A percentile compares a stretch with the other conserved stretches of the same genome.
These are phyloP conservation scores for Colletotrichum acutatum DNA, from an alignment of 2,329 filamentous ascomycete genomes.

Conservation along the genomic window DNA sequence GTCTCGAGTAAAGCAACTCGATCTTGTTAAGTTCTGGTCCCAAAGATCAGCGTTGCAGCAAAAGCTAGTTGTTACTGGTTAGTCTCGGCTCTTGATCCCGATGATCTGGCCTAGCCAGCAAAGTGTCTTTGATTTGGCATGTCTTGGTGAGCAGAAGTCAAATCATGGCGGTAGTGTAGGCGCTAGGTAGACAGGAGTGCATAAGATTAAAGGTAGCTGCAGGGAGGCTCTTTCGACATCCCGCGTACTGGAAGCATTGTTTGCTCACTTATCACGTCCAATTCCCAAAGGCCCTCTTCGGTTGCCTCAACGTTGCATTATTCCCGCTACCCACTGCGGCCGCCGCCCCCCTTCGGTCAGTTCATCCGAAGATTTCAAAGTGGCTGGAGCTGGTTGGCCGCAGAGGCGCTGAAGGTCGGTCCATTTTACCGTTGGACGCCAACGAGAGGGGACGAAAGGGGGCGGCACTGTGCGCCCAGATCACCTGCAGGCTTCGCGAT, in stretches of 20 bases:
- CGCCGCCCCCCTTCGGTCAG: slow-evolving; percentile 2
- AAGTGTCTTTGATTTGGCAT: background rate
- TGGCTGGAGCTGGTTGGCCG: background rate
- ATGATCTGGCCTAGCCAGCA: background rate
- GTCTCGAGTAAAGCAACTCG: slow-evolving; percentile 26
- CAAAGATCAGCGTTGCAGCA: background rate
- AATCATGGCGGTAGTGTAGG: background rate
- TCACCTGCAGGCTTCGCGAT: background rate
- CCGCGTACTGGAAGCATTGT: background rate
- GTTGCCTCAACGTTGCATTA: background rate
- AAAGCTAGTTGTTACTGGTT: background rate
- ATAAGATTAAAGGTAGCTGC: background rate
- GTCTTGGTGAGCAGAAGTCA: background rate
- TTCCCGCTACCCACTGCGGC: slow-evolving; percentile 5
- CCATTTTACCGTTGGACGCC: background rate
- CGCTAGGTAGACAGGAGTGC: background rate
- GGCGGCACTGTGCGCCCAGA: background rate
- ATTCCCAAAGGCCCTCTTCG: background rate
- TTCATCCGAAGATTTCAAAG: slow-evolving; percentile 19
- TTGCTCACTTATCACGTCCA: background rate
- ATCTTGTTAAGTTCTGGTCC: background rate
- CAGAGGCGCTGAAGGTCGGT: background rate
- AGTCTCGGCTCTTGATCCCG: slow-evolving; percentile 11
- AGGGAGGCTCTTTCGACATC: background rate
- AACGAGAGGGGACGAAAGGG: background rate